Conservation (phyloP, 768 basidiomycete species). For the Calvatia gigantea region DNA sequence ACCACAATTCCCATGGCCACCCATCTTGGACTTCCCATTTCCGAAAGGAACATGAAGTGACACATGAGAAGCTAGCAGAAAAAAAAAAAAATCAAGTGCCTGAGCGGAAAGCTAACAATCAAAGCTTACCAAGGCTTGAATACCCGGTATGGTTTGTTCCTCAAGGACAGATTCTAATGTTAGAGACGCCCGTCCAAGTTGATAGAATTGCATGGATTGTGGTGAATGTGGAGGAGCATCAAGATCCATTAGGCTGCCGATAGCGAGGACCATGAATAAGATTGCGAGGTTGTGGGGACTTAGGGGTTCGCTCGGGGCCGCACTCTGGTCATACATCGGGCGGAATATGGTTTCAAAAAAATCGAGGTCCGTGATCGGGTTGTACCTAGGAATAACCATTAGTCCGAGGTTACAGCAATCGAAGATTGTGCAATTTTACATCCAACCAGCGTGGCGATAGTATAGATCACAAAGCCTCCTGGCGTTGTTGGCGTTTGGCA, state of each 20-base stretch:
- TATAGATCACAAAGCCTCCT: conserved; percentile 46
- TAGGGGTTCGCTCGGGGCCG: conserved; percentile 33
- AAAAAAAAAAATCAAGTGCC: conserved; percentile 14
- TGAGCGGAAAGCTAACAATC: conserved; percentile 5
- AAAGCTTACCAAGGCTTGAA: conserved; percentile 58
- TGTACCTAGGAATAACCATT: conserved; percentile 44
- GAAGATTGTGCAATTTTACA: conserved; percentile 39
- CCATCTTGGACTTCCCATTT: conserved; percentile 62
- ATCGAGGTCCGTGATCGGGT: conserved; percentile 57
- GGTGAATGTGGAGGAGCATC: conserved; percentile 47
- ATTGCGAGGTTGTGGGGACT: conserved; percentile 55
- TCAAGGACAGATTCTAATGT: conserved; percentile 63
- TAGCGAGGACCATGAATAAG: conserved; percentile 59
- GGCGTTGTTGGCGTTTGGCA: conserved; percentile 41
- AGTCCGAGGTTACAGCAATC: not conserved
- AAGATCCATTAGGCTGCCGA: conserved; percentile 62
- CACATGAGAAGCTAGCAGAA: conserved; percentile 62
- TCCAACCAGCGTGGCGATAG: conserved; percentile 69
- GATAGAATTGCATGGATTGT: conserved; percentile 58
- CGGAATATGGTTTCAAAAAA: conserved; percentile 49
- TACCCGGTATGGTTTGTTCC: conserved; percentile 57
- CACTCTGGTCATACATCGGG: conserved; percentile 48
- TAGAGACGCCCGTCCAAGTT: conserved; percentile 56
- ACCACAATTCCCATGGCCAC: conserved; percentile 67
- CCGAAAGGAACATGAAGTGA: conserved; percentile 48